Evolutionary conservation across 768 basidiomycete genomes (phyloP).

Genomic region (Pleurotus djamor): DNA sequence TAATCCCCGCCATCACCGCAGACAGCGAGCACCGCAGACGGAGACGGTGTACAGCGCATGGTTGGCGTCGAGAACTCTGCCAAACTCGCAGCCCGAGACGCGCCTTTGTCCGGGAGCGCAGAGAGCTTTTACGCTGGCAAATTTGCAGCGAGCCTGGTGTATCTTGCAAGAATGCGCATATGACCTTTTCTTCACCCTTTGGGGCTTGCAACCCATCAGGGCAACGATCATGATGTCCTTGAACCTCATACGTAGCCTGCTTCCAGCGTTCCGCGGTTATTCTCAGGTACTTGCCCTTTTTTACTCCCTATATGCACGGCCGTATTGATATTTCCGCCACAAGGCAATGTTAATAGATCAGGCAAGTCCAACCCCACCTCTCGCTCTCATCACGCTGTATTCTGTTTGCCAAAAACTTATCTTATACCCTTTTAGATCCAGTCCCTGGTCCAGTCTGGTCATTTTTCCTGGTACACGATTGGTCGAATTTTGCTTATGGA

Average conservation of each 20-base stretch:
- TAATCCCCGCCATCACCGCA: conserved; percentile 10
- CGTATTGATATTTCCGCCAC: conserved; percentile 17
- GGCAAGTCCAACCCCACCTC: conserved; percentile 38
- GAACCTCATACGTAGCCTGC: conserved; percentile 69
- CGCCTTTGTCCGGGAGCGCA: conserved; percentile 67
- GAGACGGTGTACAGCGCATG: conserved; percentile 48
- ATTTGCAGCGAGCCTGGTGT: conserved; percentile 53
- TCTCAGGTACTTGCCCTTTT: conserved; percentile 54
- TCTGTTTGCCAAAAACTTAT: conserved; percentile 12
- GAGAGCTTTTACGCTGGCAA: conserved; percentile 56
- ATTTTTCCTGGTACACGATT: conserved; percentile 69
- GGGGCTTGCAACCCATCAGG: conserved; percentile 61
- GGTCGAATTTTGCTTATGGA: conserved; percentile 59
- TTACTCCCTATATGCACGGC: conserved; percentile 10
- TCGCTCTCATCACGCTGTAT: conserved; percentile 6
- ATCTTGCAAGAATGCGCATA: conserved; percentile 53
- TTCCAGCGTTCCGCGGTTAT: conserved; percentile 83
- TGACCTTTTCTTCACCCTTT: conserved; percentile 45
- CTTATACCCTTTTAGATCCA: conserved; percentile 52
- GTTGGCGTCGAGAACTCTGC: conserved; percentile 54
- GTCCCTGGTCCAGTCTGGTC: conserved; percentile 62
- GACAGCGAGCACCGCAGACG: conserved; percentile 1
- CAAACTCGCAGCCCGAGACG: conserved; percentile 35
- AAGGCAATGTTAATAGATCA: conserved; percentile 81
- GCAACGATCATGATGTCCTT: conserved; percentile 69